Evolutionary conservation across 2,329 filamentous ascomycete genomes (phyloP), one percentile per base, ranked within the genome.

Genomic region (Chaetomium olivaceum): DNA sequence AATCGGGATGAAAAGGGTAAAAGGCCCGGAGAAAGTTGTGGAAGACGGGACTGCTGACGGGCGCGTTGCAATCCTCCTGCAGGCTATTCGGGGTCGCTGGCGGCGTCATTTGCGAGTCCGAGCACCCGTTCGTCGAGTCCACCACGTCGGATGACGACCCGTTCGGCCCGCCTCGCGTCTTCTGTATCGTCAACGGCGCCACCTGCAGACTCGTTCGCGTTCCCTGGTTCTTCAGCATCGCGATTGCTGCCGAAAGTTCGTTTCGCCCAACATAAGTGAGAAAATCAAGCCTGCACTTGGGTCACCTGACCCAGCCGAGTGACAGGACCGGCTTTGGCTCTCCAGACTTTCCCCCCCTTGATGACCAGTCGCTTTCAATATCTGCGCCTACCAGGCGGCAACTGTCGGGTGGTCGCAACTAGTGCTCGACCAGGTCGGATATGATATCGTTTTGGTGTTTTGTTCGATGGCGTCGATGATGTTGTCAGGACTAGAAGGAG

Each of bases 21-120:
- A 96, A 94, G 58, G 95, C 95, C 70, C 95, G 90, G 55, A 99
- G 83, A 75, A 97, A 99, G 81, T 95, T 96, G 83, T 96, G 91
- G 75, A 97, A 97, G 65, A 93, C 83, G 2, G 83, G 78, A 73
- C 68, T 80, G 67, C 79, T 73, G 72, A 77, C 76, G 68, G 78
- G 73, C 16, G 46, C 58, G 23, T 71, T 80, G 50, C 85, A 81
- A 69, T 85, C 81, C 74, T 92, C 89, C 74, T 85, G 84, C 27
- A 87, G 88, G 73, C 84, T 84, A 77, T 89, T 88, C 21, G 91
- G 91, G 9, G 91, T 93, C 68, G 89, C 81, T 51, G 91, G 91
- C 31, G 91, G 91, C 58, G 91, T 93, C 78, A 93, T 90, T 70
- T 92, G 88, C 57, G 84, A 79, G 71, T 83, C 77, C 52, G 79